Base-by-base conservation (phyloP, 2,329 filamentous ascomycete genomes). In the Chaetomiaceae sp. region DNA sequence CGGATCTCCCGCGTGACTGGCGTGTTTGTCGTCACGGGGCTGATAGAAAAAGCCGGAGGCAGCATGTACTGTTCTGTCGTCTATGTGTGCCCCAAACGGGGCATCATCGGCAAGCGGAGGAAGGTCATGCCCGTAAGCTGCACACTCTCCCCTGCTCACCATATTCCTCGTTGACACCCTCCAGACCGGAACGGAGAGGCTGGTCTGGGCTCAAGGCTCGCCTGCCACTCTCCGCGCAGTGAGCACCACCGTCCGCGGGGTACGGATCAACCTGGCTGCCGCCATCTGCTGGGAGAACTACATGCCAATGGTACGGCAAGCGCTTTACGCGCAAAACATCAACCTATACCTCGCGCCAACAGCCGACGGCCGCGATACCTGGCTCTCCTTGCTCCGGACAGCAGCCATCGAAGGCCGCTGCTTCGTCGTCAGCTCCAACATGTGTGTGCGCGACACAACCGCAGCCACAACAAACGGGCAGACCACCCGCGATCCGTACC, bases 201-300 rank as follows among this genome's bases (percentile, higher is more conserved):
- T 96, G 46, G 81, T 96, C 54, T 96, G 91, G 91, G 90, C 88
- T 0, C 89, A 95, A 67, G 91, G 90, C 36, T 86, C 84, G 2
- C 82, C 91, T 0, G 81, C 81, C 0, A 94, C 89, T 3, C 78
- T 96, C 25, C 82, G 82, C 57, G 91, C 90, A 3, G 82, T 96
- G 1, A 86, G 82, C 23, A 90, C 90, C 1, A 81, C 76, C 21
- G 90, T 96, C 67, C 85, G 86, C 56, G 90, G 89, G 45, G 81
- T 90, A 2, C 84, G 82, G 58, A 72, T 96, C 55, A 92, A 89
- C 52, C 79, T 96, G 55, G 91, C 86, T 0, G 84, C 87, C 3
- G 92, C 90, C 3, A 95, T 97, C 60, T 96, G 91, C 75, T 96
- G 91, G 91, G 91, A 97, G 69, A 96, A 89, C 69, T 95, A 92